Base-by-base conservation (phyloP, 441 rosid genomes). In the Erysimum pusillum region DNA sequence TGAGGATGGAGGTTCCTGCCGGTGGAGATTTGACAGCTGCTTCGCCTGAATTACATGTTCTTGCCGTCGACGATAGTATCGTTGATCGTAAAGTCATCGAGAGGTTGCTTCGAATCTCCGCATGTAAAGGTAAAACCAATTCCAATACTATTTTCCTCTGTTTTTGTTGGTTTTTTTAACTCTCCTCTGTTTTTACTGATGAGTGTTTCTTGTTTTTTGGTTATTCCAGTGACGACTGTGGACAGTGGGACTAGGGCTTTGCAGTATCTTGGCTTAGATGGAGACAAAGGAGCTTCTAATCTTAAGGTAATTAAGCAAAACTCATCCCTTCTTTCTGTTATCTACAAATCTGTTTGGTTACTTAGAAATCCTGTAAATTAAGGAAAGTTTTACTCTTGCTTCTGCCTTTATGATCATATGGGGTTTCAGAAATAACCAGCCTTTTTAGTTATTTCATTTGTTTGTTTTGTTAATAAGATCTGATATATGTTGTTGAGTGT, bases 201-300 rank as follows among this genome's bases (percentile, higher is more conserved):
- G 7, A 7, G 6, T 38, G 15, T 15, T 41, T 22, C 28, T 9
- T 54, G 13, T 31, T 68, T 12, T 7, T 46, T n/a, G 25, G 3
- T 45, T n/a, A 6, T 46, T 78, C 62, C 89, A 94, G 99, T 94
- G 35, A 94, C 97, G 5, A 85, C 90, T 64, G 97, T 92, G 39
- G 99, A 94, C 12, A 94, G 97, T 79, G 99, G 93, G 41, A 83
- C 87, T 1, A 88, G 93, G 60, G 99, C 99, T 57, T 78, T 94
- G 75, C 97, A 94, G 81, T 94, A 83, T 81, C 91, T 94, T 72
- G 99, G 99, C 54, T 88, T 94, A 89, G 99, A 94, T 81, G 97
- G 89, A 73, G 85, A 82, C 67, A 76, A 86, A 41, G 81, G 83
- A 64, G 79, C 91, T 34, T 85, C 84, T 62, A 85, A 83, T 36